These are phyloP conservation scores for Eucalyptus shirleyi DNA, from an alignment of 345 rosid genomes.

Conservation along the genomic window DNA sequence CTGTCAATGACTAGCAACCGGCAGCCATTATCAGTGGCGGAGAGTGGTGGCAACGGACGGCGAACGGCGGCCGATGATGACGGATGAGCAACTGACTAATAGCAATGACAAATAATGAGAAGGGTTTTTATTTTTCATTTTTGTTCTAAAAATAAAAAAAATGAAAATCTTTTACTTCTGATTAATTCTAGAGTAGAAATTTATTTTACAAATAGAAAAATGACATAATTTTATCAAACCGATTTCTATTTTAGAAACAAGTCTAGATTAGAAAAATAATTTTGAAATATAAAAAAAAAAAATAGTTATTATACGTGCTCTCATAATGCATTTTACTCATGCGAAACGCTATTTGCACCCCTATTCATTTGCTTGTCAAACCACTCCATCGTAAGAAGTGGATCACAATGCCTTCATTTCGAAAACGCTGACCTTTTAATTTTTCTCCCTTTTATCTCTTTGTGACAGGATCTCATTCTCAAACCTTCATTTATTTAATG, in stretches of 20 bases:
- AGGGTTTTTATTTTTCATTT: accelerated
- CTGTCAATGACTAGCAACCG: no score
- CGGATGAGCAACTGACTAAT: accelerated
- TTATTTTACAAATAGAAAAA: no score
- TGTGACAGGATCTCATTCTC: no score
- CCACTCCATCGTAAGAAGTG: accelerated
- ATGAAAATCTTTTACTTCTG: accelerated
- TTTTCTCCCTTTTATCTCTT: no score
- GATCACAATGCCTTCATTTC: no score
- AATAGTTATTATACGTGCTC: accelerated
- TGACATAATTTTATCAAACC: accelerated
- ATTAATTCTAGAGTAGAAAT: no score
- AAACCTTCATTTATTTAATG: no score
- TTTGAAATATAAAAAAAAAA: accelerated
- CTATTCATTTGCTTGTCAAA: accelerated
- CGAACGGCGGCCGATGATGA: accelerated
- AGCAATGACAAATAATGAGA: accelerated
- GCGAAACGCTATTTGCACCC: accelerated
- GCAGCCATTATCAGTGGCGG: no score
- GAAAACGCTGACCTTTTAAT: no score
- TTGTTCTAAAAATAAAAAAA: accelerated
- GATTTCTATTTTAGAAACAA: accelerated
- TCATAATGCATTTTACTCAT: no score
- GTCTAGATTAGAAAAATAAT: accelerated
- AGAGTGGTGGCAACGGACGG: accelerated